Conservation (phyloP, 805 yeast genomes). For the Kodamaea jinghongensis region DNA sequence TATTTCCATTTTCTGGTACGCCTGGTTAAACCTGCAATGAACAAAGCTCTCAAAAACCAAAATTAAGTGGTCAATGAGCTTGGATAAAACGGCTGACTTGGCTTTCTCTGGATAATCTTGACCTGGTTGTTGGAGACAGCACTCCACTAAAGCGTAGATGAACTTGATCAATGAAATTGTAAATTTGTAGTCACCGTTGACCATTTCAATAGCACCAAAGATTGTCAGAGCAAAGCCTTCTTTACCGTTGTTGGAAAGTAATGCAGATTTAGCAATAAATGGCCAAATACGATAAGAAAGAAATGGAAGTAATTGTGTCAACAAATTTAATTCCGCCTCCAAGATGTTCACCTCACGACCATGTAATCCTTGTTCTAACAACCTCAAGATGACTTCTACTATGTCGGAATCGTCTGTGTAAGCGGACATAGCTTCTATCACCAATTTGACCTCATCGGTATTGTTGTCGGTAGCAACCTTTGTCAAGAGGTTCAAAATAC, state of each 20-base stretch:
- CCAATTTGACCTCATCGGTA: slow-evolving; percentile 21
- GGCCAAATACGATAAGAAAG: slow-evolving; percentile 77
- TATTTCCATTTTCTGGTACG: slow-evolving; percentile 58
- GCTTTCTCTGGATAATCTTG: slow-evolving; percentile 29
- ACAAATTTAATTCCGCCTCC: slow-evolving; percentile 46
- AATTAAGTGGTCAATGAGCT: slow-evolving; percentile 54
- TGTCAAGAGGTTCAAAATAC: slow-evolving; percentile 51
- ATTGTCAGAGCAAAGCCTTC: slow-evolving; percentile 63
- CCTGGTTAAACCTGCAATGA: slow-evolving; percentile 61
- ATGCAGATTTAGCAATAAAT: slow-evolving; percentile 61
- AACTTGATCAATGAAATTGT: slow-evolving; percentile 60
- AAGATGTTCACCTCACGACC: slow-evolving; percentile 48
- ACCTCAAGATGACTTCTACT: slow-evolving; percentile 56
- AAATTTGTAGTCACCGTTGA: slow-evolving; percentile 62
- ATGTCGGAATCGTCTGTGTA: slow-evolving; percentile 58
- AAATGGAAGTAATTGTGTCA: slow-evolving; percentile 46
- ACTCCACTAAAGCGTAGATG: slow-evolving; percentile 49
- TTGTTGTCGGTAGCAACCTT: slow-evolving; percentile 42
- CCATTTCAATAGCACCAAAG: slow-evolving; percentile 70
- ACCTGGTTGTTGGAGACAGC: slow-evolving; percentile 37
- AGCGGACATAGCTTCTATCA: slow-evolving; percentile 41
- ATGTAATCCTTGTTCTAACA: slow-evolving; percentile 68
- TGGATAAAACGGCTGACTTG: slow-evolving; percentile 54
- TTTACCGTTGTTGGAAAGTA: slow-evolving; percentile 56
- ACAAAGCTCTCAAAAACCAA: slow-evolving; percentile 71